Evolutionary conservation across 2,329 filamentous ascomycete species (phyloP), one percentile per base, ranked within the genome.

Genomic region (Trichothecium roseum): DNA sequence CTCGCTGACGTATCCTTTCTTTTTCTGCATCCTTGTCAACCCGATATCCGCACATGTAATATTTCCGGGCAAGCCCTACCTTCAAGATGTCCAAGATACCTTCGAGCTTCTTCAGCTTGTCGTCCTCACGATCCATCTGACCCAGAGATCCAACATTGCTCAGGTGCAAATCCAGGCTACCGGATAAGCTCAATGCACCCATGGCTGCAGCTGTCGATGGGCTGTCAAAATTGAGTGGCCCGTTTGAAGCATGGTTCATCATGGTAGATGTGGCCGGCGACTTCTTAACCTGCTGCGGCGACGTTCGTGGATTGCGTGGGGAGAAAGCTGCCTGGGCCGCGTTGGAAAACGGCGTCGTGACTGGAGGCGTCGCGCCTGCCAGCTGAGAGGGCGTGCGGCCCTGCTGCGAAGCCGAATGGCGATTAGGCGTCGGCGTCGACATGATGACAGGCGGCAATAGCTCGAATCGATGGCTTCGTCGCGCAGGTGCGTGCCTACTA

Each of bases 1-100:
- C 48, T 84, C 80, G 45, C 81, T 84, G 27, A 89, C 76, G 28
- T 78, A 62, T 4, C 81, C 81, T 42, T 74, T 73, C 45, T 56
- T 62, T 38, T 64, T 57, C 53, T 60, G 22, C 8, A 28, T 16
- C 26, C 6, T 30, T 32, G 30, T 39, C 26, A 39, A 33, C 17
- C 13, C n/a, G n/a, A 18, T 20, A n/a, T 17, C n/a, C 29, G 12
- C 15, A 18, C 9, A 3, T 9, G 13, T 31, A 5, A 13, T 31
- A 13, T 10, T 10, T n/a, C 17, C 9, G n/a, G 14, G 12, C 14
- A 16, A 5, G 6, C 53, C 62, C 29, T 53, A 74, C 71, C 44
- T 63, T 63, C 8, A 77, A 49, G 12, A 68, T 58, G 4, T 60
- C 59, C 30, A 74, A 56, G 8, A 77, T 67, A 3, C 52, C 50